Base-by-base conservation (phyloP, 2,329 filamentous ascomycete genomes). In the Fusarium algeriense region DNA sequence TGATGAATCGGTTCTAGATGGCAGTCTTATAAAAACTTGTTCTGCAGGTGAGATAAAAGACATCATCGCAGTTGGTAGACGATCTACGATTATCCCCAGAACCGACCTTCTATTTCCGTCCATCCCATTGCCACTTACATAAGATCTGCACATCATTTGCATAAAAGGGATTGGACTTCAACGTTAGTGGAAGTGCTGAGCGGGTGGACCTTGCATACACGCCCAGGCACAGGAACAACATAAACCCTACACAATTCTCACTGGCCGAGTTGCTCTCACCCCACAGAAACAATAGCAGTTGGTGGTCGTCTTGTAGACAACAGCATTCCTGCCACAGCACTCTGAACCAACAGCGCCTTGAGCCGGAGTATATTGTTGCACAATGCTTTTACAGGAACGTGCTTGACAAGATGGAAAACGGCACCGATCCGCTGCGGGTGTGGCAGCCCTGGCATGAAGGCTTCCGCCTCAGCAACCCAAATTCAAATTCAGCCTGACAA, bases 401-500 rank as follows among this genome's bases (percentile, higher is more conserved):
- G 26, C 17, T 28, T 45, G 34, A 19, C 15, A 48, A 19, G 7
- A 62, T 49, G 64, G 30, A 37, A 67, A 34, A 49, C 60, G 49
- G 60, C 67, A 71, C 49, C 8, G 34, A 60, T 40, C 53, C 48
- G 55, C 50, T 62, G 19, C 48, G 17, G 50, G n/a, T 55, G 15
- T 17, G 28, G 20, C 19, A 38, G 48, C 19, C 14, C 65, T 62
- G 69, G 69, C 41, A 73, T 71, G 70, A 38, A 65, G 70, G 63
- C 70, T 68, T 68, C 52, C 28, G 37, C 63, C 63, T 71, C 41
- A 54, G 70, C 59, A 73, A 73, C 70, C 70, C 38, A 59, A 37
- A 65, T 68, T 13, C 38, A 59, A 37, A 65, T 68, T 13, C n/a
- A 73, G 70, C 13, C 11, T 30, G 37, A 71, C 62, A 71, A 73